Percentiles rank a stretch among this genome's conserved stretches.
Conservation (phyloP, 1,284 basidiomycete genomes). For the Gastroboletus turbinatus region DNA sequence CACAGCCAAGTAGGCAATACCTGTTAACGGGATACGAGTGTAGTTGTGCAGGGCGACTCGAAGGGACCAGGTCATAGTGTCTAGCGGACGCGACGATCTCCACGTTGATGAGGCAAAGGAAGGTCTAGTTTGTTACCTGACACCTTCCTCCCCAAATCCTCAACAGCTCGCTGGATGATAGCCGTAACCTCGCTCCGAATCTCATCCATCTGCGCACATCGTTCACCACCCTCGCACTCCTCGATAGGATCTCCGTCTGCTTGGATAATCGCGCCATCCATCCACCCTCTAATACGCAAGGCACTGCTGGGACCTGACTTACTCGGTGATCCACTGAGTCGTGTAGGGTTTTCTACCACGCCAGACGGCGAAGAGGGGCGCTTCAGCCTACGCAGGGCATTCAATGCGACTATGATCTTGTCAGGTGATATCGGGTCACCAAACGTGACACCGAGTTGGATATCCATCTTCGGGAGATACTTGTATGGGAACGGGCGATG, state of each 20-base stretch:
- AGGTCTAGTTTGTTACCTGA: conserved; percentile 37
- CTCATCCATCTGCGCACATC: conserved; percentile 30
- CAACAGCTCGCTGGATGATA: conserved; percentile 58
- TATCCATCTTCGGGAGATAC: conserved; percentile 63
- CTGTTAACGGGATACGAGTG: no score
- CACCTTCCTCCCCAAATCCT: conserved; percentile 54
- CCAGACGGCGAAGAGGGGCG: not conserved
- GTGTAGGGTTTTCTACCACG: not conserved
- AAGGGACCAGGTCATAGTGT: not conserved
- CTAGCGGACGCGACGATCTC: not conserved
- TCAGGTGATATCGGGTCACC: conserved; percentile 59
- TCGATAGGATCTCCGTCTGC: not conserved
- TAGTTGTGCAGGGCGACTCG: no score
- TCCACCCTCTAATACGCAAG: conserved; percentile 9
- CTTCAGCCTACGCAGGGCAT: conserved; percentile 1
- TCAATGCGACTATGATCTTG: conserved; percentile 38
- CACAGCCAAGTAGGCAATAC: not conserved
- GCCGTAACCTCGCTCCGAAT: conserved; percentile 57
- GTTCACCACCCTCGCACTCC: not conserved
- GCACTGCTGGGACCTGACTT: not conserved
- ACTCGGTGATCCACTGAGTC: not conserved
- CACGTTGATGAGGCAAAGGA: not conserved
- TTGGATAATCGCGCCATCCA: conserved; percentile 5
- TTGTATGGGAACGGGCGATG: conserved; percentile 71
- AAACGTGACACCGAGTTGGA: conserved; percentile 68